Conservation (phyloP, 768 basidiomycete species). For the Lentinula sp. region DNA sequence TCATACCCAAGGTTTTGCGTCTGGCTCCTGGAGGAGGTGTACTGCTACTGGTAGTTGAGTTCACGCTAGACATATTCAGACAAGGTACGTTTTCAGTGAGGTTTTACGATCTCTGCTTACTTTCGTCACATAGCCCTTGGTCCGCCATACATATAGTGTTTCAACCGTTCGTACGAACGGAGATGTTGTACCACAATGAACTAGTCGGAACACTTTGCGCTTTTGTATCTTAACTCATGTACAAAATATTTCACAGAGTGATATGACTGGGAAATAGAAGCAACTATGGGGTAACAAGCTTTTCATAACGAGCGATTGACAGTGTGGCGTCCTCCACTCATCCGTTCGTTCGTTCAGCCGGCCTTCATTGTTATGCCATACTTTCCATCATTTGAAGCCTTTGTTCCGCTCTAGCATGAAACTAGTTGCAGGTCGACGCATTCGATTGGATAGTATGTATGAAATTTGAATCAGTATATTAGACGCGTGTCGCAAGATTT, state of each 20-base stretch:
- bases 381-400: too few species aligned
- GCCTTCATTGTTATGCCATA: too few species aligned
- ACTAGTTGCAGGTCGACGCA: too few species aligned
- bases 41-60: conserved; percentile 87
- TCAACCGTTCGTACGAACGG: background rate
- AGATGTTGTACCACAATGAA: background rate
- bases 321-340: too few species aligned
- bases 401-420: too few species aligned
- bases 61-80: conserved; percentile 73
- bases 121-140: conserved; percentile 33
- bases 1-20: conserved; percentile 90
- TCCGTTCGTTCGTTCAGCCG: too few species aligned
- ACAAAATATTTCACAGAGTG: background rate
- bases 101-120: background rate
- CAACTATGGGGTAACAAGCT: too few species aligned
- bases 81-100: conserved; percentile 37
- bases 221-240: background rate
- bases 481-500: background rate
- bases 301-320: too few species aligned
- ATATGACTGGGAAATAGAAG: too few species aligned
- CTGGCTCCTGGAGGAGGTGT: conserved; percentile 96
- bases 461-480: too few species aligned
- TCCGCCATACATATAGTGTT: conserved; percentile 40
- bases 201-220: background rate
- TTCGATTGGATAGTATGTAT: too few species aligned